These are phyloP conservation scores for Cyberlindnera sargentensis DNA, from an alignment of 805 yeast species.

Conservation along the genomic window DNA sequence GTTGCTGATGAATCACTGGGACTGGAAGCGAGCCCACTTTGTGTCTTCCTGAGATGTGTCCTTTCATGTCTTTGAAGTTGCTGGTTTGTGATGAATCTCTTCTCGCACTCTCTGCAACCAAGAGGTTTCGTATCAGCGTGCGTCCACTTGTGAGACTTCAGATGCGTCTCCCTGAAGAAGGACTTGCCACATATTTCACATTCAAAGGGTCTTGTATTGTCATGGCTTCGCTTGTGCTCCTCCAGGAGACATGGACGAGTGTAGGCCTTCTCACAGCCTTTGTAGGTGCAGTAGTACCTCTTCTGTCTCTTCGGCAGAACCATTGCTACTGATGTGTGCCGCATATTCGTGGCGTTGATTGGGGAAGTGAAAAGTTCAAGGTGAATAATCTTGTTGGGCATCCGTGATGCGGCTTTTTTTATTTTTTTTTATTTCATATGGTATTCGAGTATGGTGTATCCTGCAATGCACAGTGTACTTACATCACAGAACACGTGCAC, in stretches of 20 bases:
- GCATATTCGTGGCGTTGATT: too few relatives aligned
- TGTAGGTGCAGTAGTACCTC: slow-evolving; percentile 36
- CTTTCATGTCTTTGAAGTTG: slow-evolving; percentile 54
- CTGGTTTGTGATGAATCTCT: slow-evolving; percentile 53
- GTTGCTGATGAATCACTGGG: too few relatives aligned
- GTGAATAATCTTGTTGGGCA: too few relatives aligned
- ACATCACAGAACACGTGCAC: too few relatives aligned
- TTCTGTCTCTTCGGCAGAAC: slow-evolving; percentile 26
- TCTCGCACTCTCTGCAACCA: slow-evolving; percentile 49
- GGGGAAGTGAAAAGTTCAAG: background rate
- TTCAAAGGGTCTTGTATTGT: slow-evolving; percentile 64
- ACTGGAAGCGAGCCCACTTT: background rate
- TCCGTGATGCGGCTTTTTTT: too few relatives aligned
- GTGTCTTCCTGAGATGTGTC: slow-evolving; percentile 32
- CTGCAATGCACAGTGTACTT: too few relatives aligned
- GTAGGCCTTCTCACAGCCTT: slow-evolving; percentile 47
- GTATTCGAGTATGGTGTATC: too few relatives aligned
- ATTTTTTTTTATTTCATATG: too few relatives aligned
- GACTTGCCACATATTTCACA: slow-evolving; percentile 56
- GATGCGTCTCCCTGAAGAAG: slow-evolving; percentile 69
- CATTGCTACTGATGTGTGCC: background rate
- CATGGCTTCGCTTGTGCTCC: slow-evolving; percentile 67
- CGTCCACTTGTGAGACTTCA: slow-evolving; percentile 68
- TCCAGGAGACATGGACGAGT: slow-evolving; percentile 49
- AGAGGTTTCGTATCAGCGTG: slow-evolving; percentile 52